Evolutionary conservation across 768 basidiomycete genomes (phyloP), one percentile per base, ranked within the genome.

Genomic region (Naganishia vaughanmartiniae): DNA sequence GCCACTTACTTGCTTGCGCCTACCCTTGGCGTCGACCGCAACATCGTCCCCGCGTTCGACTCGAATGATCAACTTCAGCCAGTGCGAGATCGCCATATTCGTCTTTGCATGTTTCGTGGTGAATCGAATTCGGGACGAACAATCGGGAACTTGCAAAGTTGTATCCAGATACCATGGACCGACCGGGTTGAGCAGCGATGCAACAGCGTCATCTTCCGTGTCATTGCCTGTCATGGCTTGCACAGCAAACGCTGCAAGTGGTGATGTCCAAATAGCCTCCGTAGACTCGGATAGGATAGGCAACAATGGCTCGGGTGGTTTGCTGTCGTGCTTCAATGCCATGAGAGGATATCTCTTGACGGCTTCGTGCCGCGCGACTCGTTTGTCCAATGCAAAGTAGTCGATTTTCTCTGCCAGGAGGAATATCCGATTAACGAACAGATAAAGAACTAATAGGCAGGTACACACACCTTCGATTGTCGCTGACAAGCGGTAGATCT

Each of bases 81-180:
- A 81, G 79, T 99, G 95, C 0, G 85, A 72, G 46, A 96, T 85
- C 19, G 84, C 81, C 73, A 96, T 87, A 76, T 91, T 90, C 72
- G 89, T 88, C 74, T 84, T 84, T 70, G 86, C 85, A 79, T 92
- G 91, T 78, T 86, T 88, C 77, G 90, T 93, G 12, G 92, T 90
- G 74, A 91, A 89, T 75, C 86, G 87, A 58, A 97, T 81, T 60
- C 82, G 78, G 14, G 76, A 74, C 2, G 75, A 70, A 73, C 83
- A 84, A 72, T 83, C 83, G 0, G 94, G 93, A 1, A 97, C 83
- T 54, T 85, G 84, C 54, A 97, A 77, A 34, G 86, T 83, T 66
- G 87, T 85, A 69, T 88, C 87, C 71, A 98, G 86, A 11, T 85
- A 84, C 94, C 94, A 98, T 15, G 95, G 94, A 0, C 95, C 94